These are phyloP conservation scores for Capillidium heterosporum DNA, from an alignment of 371 early-diverging fungal genomes.

Conservation along the genomic window DNA sequence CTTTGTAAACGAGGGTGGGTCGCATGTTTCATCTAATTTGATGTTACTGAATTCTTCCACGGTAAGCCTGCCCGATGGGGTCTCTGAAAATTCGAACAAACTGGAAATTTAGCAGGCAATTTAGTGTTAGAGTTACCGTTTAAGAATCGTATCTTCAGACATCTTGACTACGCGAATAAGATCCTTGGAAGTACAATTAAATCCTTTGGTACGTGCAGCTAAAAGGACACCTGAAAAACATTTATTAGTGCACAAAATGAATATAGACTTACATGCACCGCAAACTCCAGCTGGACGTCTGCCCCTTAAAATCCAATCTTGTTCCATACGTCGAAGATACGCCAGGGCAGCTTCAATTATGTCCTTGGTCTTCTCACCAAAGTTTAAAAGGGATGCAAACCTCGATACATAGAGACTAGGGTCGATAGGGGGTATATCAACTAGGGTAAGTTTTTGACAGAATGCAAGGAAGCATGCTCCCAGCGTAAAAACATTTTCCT, in stretches of 20 bases:
- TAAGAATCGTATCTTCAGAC: conserved; percentile 75
- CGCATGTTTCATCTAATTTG: conserved; percentile 77
- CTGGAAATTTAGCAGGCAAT: conserved; percentile 17
- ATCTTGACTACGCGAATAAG: conserved; percentile 89
- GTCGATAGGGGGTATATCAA: conserved; percentile 76
- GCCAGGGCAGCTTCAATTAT: conserved; percentile 74
- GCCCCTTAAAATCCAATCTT: conserved; percentile 97
- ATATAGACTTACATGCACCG: conserved; percentile 56
- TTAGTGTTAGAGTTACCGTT: conserved; percentile 9
- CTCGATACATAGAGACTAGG: conserved; percentile 92
- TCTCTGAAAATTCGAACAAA: conserved; percentile 74
- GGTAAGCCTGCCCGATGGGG: conserved; percentile 69
- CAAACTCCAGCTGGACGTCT: conserved; percentile 97
- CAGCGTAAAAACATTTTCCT: conserved; percentile 81
- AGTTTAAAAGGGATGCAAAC: conserved; percentile 84
- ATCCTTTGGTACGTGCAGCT: conserved; percentile 90
- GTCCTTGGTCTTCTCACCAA: conserved; percentile 69
- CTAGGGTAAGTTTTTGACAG: conserved; percentile 46
- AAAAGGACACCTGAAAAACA: conserved; percentile 50
- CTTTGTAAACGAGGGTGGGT: conserved; percentile 77
- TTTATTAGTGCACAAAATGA: background rate
- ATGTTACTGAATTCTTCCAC: conserved; percentile 75
- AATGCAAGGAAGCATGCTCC: conserved; percentile 86
- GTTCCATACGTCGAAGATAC: conserved; percentile 87
- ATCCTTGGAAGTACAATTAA: conserved; percentile 69